A percentile compares a stretch with the other conserved stretches of the same genome.
These are phyloP conservation scores for Colletotrichum chrysophilum DNA, from an alignment of 2,329 filamentous ascomycete genomes.

Conservation along the genomic window DNA sequence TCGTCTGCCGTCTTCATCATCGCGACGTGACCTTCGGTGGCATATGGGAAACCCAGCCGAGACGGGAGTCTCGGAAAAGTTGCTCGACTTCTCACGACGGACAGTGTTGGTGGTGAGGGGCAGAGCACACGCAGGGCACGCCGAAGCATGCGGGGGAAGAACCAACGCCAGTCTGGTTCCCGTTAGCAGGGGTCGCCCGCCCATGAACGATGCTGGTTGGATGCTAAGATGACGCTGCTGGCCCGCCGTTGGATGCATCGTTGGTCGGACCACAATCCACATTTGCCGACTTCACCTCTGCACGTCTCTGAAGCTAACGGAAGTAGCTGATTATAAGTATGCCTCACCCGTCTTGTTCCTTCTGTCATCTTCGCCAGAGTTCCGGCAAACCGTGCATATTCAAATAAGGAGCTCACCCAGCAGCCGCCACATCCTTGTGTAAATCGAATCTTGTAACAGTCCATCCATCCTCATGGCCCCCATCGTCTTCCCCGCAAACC, in stretches of 20 bases:
- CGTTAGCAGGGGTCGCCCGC: not conserved
- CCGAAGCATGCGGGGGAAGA: not conserved
- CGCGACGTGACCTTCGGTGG: too few species aligned
- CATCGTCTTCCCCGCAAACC: not conserved
- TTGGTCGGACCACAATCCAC: not conserved
- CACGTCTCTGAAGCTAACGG: not conserved
- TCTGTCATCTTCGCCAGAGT: accelerated
- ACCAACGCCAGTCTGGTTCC: not conserved
- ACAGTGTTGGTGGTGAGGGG: not conserved
- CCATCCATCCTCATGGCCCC: not conserved
- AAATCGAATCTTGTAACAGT: too few species aligned
- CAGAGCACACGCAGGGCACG: not conserved
- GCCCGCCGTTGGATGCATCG: not conserved
- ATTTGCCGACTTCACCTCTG: not conserved
- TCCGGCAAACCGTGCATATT: not conserved
- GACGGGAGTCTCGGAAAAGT: not conserved
- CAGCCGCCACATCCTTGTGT: not conserved
- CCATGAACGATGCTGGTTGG: not conserved
- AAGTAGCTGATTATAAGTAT: not conserved
- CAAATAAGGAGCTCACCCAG: not conserved
- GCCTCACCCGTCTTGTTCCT: accelerated
- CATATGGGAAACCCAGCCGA: not conserved
- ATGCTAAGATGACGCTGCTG: not conserved
- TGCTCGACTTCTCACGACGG: not conserved
- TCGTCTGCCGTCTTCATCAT: not conserved